Evolutionary conservation across 2,329 filamentous ascomycete genomes (phyloP).

Genomic region (Setomelanomma holmii): DNA sequence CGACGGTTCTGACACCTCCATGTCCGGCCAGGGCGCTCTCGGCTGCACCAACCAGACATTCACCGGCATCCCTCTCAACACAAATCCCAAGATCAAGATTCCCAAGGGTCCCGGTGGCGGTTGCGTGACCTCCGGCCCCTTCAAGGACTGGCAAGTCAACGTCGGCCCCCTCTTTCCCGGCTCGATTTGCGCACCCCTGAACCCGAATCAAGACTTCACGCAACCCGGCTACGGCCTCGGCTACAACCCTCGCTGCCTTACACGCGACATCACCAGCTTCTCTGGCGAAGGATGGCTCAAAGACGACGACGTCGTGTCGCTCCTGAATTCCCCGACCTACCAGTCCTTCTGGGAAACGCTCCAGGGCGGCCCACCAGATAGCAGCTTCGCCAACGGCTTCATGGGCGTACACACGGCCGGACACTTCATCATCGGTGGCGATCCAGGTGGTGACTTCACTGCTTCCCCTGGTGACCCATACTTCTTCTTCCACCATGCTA

Average conservation of each 20-base stretch:
- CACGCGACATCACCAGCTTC: conserved; percentile 44
- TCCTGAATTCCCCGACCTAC: conserved; percentile 38
- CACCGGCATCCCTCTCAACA: conserved; percentile 33
- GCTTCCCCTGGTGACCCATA: conserved; percentile 52
- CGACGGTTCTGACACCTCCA: conserved; percentile 59
- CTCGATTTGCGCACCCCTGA: conserved; percentile 31
- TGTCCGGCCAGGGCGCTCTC: conserved; percentile 54
- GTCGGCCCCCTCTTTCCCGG: conserved; percentile 58
- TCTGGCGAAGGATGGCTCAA: conserved; percentile 35
- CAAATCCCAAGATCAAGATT: conserved; percentile 39
- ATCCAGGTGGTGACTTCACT: conserved; percentile 54
- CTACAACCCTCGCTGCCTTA: conserved; percentile 46
- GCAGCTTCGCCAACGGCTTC: conserved; percentile 34
- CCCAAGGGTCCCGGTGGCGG: conserved; percentile 62
- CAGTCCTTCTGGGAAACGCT: conserved; percentile 49
- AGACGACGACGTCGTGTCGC: conserved; percentile 32
- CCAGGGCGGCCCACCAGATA: conserved; percentile 41
- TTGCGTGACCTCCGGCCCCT: conserved; percentile 60
- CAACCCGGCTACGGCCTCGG: conserved; percentile 33
- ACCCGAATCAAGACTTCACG: conserved; percentile 35
- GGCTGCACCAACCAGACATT: conserved; percentile 33
- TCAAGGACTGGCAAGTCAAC: conserved; percentile 54
- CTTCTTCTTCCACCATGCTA: conserved; percentile 56
- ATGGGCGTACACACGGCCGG: conserved; percentile 54
- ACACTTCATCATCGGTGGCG: conserved; percentile 54